Evolutionary conservation across 495 filamentous ascomycete genomes (phyloP).

Genomic region (Penicillium dipodomyicola): DNA sequence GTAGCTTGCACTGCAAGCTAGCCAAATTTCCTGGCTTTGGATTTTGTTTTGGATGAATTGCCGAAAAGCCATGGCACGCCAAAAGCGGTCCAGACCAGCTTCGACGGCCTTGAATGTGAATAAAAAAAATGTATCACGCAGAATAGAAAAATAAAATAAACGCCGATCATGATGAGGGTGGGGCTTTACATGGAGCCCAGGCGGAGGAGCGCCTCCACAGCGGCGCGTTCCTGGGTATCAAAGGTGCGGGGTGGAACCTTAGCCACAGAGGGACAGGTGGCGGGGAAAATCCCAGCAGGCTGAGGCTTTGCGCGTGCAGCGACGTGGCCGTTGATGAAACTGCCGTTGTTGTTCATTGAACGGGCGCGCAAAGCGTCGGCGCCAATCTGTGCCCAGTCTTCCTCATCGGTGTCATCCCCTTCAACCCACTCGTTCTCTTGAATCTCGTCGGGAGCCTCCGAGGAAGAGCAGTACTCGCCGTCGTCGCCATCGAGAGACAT

Average conservation of each 20-base stretch:
- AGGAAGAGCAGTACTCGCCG: slow-evolving; percentile 64
- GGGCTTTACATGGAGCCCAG: slow-evolving; percentile 80
- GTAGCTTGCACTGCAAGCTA: slow-evolving; percentile 17
- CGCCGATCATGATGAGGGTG: slow-evolving; percentile 28
- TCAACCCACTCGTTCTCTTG: slow-evolving; percentile 64
- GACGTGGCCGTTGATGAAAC: slow-evolving; percentile 26
- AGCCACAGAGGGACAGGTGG: slow-evolving; percentile 38
- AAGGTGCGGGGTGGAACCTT: slow-evolving; percentile 40
- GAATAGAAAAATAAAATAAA: slow-evolving; percentile 20
- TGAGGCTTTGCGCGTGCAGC: slow-evolving; percentile 32
- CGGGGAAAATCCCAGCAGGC: slow-evolving; percentile 40
- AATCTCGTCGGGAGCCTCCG: slow-evolving; percentile 66
- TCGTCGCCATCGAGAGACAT: slow-evolving; percentile 88
- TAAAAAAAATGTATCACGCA: slow-evolving; percentile 15
- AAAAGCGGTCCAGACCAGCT: slow-evolving; percentile 33
- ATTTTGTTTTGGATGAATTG: slow-evolving; percentile 17
- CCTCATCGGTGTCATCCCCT: slow-evolving; percentile 90
- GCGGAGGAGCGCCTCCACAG: slow-evolving; percentile 77
- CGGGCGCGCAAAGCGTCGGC: slow-evolving; percentile 77
- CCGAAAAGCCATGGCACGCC: slow-evolving; percentile 16
- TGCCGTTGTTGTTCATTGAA: slow-evolving; percentile 51
- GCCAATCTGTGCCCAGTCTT: slow-evolving; percentile 92
- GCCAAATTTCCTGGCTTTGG: slow-evolving; percentile 10
- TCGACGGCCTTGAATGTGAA: slow-evolving; percentile 29
- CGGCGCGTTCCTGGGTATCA: slow-evolving; percentile 66